A percentile compares a stretch with the other conserved stretches of the same genome.
Conservation (phyloP, 495 filamentous ascomycete species). For the Penicillium paradoxum region DNA sequence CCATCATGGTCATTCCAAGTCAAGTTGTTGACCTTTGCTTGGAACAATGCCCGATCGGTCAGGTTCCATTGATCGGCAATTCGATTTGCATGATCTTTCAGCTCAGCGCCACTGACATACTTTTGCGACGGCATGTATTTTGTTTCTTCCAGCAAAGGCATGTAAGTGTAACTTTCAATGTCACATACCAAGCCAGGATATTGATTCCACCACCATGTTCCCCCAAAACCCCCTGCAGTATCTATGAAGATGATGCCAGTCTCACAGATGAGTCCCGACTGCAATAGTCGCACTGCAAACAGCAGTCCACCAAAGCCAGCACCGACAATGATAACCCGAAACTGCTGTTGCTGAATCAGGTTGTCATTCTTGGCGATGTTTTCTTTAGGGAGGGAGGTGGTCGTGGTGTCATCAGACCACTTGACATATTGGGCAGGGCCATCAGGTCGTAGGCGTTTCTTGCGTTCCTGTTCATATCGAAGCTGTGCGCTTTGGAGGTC, state of each 20-base stretch:
- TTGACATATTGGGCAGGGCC: not conserved
- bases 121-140: constrained; percentile 47
- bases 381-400: too few species aligned
- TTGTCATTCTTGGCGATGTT: not conserved
- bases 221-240: constrained; percentile 37
- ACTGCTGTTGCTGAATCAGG: not conserved
- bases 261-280: constrained; percentile 34
- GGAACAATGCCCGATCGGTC: constrained; percentile 42
- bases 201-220: constrained; percentile 47
- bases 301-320: constrained; percentile 49
- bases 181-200: constrained; percentile 36
- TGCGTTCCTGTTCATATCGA: not conserved
- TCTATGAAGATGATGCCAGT: constrained; percentile 50
- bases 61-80: constrained; percentile 40
- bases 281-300: constrained; percentile 44
- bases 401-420: not conserved
- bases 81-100: constrained; percentile 19
- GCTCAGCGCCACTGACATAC: constrained; percentile 23
- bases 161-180: constrained; percentile 28
- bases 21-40: not conserved
- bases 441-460: constrained; percentile 2
- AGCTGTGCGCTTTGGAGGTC: not conserved
- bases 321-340: constrained; percentile 37
- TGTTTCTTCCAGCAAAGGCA: constrained; percentile 58
- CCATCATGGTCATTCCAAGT: constrained; percentile 7